Conservation (phyloP, 371 early-diverging fungal species). For the Rhizopus microsporus region DNA sequence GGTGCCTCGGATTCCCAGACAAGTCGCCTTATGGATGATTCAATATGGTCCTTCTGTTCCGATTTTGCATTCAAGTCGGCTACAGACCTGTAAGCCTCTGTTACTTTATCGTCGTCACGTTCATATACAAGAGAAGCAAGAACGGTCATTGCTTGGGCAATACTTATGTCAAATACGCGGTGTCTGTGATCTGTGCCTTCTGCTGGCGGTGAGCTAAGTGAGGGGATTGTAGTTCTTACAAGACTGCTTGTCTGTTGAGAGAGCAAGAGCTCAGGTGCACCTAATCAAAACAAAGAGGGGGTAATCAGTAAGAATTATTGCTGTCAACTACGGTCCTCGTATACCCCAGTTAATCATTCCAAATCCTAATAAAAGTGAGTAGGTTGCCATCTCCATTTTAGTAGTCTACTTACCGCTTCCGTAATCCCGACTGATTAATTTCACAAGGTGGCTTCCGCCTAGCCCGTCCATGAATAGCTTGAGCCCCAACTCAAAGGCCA, state of each 20-base stretch:
- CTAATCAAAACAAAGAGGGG: conserved; percentile 1
- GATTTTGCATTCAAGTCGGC: neutral
- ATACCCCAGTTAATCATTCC: conserved; percentile 44
- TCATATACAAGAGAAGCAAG: conserved; percentile 45
- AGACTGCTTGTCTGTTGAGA: conserved; percentile 16
- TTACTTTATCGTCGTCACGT: conserved; percentile 44
- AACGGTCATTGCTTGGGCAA: conserved; percentile 31
- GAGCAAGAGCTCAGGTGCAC: conserved; percentile 27
- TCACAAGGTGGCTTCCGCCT: conserved; percentile 26
- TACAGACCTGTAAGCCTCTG: conserved; percentile 23
- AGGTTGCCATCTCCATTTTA: neutral
- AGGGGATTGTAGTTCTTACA: conserved; percentile 21
- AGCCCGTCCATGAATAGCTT: conserved; percentile 35
- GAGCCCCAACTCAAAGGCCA: conserved; percentile 29
- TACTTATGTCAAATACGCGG: conserved; percentile 34
- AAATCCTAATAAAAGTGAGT: conserved; percentile 19
- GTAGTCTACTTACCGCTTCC: conserved; percentile 12
- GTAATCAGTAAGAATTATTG: neutral
- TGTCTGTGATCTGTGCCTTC: conserved; percentile 13
- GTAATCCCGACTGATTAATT: conserved; percentile 23
- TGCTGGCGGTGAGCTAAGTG: conserved; percentile 15
- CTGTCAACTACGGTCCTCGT: neutral
- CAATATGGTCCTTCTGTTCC: neutral
- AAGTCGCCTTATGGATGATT: conserved; percentile 14
- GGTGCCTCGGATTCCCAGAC: conserved; percentile 32